A percentile compares a stretch with the other conserved stretches of the same genome.
Evolutionary conservation across 139 green algal genomes (phyloP).

Genomic region (Volvox africanus): DNA sequence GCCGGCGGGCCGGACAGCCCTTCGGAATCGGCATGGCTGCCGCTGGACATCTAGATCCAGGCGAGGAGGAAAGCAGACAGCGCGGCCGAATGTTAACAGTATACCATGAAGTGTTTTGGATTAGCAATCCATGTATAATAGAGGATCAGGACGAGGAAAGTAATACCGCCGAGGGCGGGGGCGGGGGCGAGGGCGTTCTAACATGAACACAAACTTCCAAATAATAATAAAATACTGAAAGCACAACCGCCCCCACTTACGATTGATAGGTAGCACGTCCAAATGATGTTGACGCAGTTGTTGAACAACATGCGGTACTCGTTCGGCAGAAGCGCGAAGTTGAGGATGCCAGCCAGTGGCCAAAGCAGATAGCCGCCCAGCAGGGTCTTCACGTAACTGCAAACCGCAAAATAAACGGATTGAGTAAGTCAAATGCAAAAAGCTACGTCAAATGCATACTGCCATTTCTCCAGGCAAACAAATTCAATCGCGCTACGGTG

Average conservation of each 20-base stretch:
- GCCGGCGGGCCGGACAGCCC: neutral
- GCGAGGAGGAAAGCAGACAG: too few species aligned
- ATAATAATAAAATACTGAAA: too few species aligned
- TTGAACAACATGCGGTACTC: slow-evolving; percentile 70
- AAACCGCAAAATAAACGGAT: neutral
- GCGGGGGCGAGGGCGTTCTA: too few species aligned
- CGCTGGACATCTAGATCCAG: neutral
- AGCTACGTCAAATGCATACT: neutral
- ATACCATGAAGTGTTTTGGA: too few species aligned
- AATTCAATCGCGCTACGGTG: neutral
- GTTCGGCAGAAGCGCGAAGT: slow-evolving; percentile 69
- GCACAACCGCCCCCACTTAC: neutral
- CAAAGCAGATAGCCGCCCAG: slow-evolving; percentile 69
- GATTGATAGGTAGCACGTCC: slow-evolving; percentile 49
- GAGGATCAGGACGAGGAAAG: too few species aligned
- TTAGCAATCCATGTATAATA: too few species aligned
- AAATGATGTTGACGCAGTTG: slow-evolving; percentile 61
- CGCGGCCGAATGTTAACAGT: too few species aligned
- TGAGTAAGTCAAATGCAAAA: neutral
- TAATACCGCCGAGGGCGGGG: too few species aligned
- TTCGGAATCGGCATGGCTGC: neutral
- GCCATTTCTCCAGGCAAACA: neutral
- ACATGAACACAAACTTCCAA: too few species aligned
- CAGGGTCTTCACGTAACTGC: slow-evolving; percentile 57
- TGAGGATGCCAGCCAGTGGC: slow-evolving; percentile 69